Percentiles rank a stretch among this genome's conserved stretches.
These are phyloP conservation scores for Carallia pectinifolia DNA, from an alignment of 345 rosid genomes.

Conservation along the genomic window DNA sequence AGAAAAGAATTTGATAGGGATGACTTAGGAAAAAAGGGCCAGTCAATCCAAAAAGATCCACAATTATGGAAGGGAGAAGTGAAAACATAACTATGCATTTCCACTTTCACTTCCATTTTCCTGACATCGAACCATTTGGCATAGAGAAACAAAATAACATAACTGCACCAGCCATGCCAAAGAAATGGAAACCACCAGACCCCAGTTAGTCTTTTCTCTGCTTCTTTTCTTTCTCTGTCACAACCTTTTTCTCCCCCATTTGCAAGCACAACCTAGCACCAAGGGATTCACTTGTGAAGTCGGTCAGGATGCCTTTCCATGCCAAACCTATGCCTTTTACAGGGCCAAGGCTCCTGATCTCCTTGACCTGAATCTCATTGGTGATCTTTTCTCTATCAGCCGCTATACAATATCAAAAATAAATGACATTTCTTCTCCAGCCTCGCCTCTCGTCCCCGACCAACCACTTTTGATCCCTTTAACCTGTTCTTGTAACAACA, in stretches of 20 bases:
- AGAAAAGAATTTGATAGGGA: too few species aligned
- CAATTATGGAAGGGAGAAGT: too few species aligned
- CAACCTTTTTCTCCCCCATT: constrained; percentile 4
- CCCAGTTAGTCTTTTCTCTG: constrained; percentile 17
- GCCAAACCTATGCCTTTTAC: constrained; percentile 58
- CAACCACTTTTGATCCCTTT: constrained; percentile 61
- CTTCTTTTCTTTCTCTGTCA: constrained; percentile 27
- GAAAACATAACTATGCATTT: too few species aligned
- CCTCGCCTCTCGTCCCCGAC: constrained; percentile 39
- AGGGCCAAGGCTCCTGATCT: constrained; percentile 39
- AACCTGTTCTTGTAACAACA: constrained; percentile 50
- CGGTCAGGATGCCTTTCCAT: constrained; percentile 43
- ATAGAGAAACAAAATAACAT: too few species aligned
- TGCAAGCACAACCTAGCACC: constrained; percentile 42
- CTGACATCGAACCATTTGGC: too few species aligned
- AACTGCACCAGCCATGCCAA: neutral
- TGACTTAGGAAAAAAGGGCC: too few species aligned
- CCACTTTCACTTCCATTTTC: too few species aligned
- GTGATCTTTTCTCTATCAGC: constrained; percentile 59
- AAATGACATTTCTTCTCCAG: constrained; percentile 52
- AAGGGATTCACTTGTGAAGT: constrained; percentile 41
- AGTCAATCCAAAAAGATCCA: too few species aligned
- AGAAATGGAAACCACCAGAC: constrained; percentile 20
- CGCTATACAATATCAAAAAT: constrained; percentile 54
- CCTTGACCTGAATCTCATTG: constrained; percentile 54